Evolutionary conservation across 768 basidiomycete species (phyloP).

Genomic region (Hirschioporus abietinus): DNA sequence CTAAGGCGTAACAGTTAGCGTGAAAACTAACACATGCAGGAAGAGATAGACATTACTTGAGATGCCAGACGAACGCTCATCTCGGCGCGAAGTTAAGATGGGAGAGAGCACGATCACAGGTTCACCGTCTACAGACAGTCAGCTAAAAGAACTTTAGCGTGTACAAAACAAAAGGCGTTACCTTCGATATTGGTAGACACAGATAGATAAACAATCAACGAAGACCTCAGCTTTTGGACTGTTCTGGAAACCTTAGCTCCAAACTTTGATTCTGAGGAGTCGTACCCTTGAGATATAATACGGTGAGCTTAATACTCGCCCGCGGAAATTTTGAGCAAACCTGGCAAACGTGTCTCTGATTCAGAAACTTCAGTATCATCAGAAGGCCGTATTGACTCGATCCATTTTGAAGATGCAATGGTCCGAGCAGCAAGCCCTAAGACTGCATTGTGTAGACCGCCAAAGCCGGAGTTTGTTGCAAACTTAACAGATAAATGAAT

Average conservation of each 20-base stretch:
- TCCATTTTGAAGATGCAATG: slow-evolving; percentile 56
- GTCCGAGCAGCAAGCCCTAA: slow-evolving; percentile 68
- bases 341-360: slow-evolving; percentile 48
- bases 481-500: slow-evolving; percentile 25
- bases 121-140: slow-evolving; percentile 49
- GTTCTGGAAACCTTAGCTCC: slow-evolving; percentile 49
- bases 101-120: slow-evolving; percentile 70
- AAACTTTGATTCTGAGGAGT: slow-evolving; percentile 47
- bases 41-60: slow-evolving; percentile 34
- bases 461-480: slow-evolving; percentile 73
- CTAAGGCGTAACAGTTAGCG: slow-evolving; percentile 27
- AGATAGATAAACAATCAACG: slow-evolving; percentile 63
- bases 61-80: slow-evolving; percentile 53
- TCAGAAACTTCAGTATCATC: slow-evolving; percentile 61
- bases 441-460: slow-evolving; percentile 77
- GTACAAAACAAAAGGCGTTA: slow-evolving; percentile 22
- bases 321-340: slow-evolving; percentile 28
- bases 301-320: slow-evolving; percentile 1
- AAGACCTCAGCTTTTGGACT: slow-evolving; percentile 55
- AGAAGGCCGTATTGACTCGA: slow-evolving; percentile 51
- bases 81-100: slow-evolving; percentile 50
- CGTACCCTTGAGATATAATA: slow-evolving; percentile 35
- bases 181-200: slow-evolving; percentile 69
- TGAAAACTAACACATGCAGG: slow-evolving; percentile 7
- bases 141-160: slow-evolving; percentile 5